Evolutionary conservation across 176 grass and related monocot species (phyloP).

Genomic region (Oryza coarctata): DNA sequence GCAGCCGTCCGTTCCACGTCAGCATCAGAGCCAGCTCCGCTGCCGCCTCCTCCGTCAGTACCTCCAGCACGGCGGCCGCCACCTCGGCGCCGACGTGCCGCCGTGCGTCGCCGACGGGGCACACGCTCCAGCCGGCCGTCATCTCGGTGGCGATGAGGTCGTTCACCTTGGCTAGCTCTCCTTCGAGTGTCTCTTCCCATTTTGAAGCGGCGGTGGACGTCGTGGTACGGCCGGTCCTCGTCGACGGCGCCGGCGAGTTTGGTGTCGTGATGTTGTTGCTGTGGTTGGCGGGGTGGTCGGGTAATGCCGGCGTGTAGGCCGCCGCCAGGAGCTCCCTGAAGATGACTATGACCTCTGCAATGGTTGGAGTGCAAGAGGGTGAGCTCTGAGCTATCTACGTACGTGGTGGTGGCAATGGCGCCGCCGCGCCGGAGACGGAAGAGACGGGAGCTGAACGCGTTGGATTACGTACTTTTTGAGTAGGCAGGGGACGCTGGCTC

Average conservation of each 20-base stretch:
- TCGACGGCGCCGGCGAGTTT: too few relatives aligned
- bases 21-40: conserved; percentile 22
- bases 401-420: not conserved
- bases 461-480: conserved; percentile 17
- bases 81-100: not conserved
- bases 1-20: not conserved
- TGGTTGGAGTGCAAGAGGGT: not conserved
- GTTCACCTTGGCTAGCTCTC: not conserved
- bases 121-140: not conserved
- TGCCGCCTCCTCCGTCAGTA: conserved; percentile 36
- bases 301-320: conserved; percentile 3
- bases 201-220: not conserved
- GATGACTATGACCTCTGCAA: conserved; percentile 28
- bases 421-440: not conserved
- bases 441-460: not conserved
- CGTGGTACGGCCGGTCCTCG: not conserved
- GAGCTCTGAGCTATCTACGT: not conserved
- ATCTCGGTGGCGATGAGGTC: not conserved
- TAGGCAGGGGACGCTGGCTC: conserved; percentile 20
- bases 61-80: conserved; percentile 31
- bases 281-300: not conserved
- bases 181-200: not conserved
- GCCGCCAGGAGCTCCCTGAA: conserved; percentile 15
- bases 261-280: not conserved
- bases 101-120: not conserved